Evolutionary conservation across 2,329 filamentous ascomycete species (phyloP), one percentile per base, ranked within the genome.

Genomic region (Diaporthe batatas): DNA sequence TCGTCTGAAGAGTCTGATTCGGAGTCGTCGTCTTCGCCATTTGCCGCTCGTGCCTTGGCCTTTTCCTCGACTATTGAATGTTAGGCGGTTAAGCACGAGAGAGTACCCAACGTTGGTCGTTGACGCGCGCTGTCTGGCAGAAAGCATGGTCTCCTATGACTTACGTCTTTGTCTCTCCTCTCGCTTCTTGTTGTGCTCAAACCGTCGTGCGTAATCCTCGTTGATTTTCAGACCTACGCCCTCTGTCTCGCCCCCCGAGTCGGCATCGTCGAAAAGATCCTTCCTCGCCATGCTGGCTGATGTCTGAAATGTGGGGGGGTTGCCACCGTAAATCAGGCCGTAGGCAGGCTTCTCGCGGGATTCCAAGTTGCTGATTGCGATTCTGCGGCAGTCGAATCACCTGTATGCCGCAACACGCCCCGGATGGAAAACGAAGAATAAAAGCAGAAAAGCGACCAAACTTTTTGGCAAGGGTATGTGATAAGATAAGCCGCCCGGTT

Each of bases 161-260:
- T 78, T 79, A 93, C 92, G 82, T 79, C 89, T 88, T 21, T 95
- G 92, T 75, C 91, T 85, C 81, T 99, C 96, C 80, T 97, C 95
- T 72, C 96, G 90, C 85, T 98, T 98, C 86, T 98, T 98, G 85
- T 99, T 99, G 84, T 98, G 89, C 82, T 99, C 96, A 78, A 98
- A 98, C 53, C 94, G 89, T 77, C 90, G 91, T 55, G 96, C 96
- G 82, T 92, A 99, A 68, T 97, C 94, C 81, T 95, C 87, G 82
- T 99, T 98, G 83, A 99, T 92, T 81, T 93, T 95, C 81, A 98
- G 89, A 39, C 82, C 81, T 80, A 81, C 76, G 77, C 79, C 78
- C 76, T 82, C 79, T 68, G 83, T 83, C 62, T 83, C 83, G 59
- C 84, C 83, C 71, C 85, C 85, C 54, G 82, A 80, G 72, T 81